Base-by-base conservation (phyloP, 208 protist species). In the Blastocrithidia nonstop region DNA sequence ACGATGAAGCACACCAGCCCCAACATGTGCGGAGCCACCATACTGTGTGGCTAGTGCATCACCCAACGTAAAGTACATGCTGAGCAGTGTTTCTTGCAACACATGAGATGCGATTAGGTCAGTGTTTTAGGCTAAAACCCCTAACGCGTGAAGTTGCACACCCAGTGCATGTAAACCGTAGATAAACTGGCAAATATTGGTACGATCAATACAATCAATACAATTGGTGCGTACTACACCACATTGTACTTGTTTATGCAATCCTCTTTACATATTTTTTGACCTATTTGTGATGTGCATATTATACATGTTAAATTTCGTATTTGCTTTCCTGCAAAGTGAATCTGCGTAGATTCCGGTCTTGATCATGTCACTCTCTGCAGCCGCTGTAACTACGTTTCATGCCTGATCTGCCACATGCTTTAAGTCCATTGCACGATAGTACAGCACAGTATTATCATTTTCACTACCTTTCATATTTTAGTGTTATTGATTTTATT, bases 151-250 rank as follows among this genome's bases (percentile, higher is more conserved):
- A 20, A 89, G 60, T 59, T 93, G 84, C 32, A 76, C 48, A 1
- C 71, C 67, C 3, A 93, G 57, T 8, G 64, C 71, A 41, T 84
- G 65, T 16, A 85, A 45, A 44, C 93, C 88, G 44, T 96, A 76
- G 40, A 95, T 82, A 53, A 95, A 94, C 58, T 98, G 88, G 4
- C 74, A 89, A 3, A 95, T 66, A 71, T 98, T 99, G 0, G 96
- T 99, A 23, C 96, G 76, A 60, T 99, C 96, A 8, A 99, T 73
- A 39, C 91, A 97, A 57, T 99, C 96, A 23, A 98, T 79, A 61
- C 96, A 99, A 60, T 98, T 99, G 20, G 72, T 93, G 25, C 96
- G 79, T 32, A 96, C 59, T 0, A 98, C 77, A 38, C 96, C 95
- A 17, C 46, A 37, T 51, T 98, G 94, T 25, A 48, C 8, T 13